Evolutionary conservation across 2,329 filamentous ascomycete genomes (phyloP).

Genomic region (Penicillium sp.): DNA sequence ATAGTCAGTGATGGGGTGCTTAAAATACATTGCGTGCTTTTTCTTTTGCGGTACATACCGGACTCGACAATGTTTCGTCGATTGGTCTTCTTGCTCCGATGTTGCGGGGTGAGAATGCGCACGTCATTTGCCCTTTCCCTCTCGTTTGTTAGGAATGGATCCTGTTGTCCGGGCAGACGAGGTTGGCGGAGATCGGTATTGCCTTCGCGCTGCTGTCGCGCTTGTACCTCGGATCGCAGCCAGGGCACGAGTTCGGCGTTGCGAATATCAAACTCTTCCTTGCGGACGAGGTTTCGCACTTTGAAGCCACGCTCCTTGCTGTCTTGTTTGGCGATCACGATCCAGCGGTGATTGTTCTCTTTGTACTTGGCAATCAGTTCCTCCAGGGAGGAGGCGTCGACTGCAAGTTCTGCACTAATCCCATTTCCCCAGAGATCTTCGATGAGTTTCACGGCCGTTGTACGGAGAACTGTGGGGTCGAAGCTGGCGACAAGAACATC

Average conservation of each 20-base stretch:
- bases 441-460: conserved; percentile 75
- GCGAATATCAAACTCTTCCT: conserved; percentile 80
- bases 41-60: conserved; percentile 54
- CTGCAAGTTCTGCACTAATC: conserved; percentile 85
- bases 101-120: conserved; percentile 79
- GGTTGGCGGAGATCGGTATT: conserved; percentile 48
- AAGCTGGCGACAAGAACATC: conserved; percentile 91
- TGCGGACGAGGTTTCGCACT: conserved; percentile 75
- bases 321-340: conserved; percentile 80
- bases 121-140: conserved; percentile 68
- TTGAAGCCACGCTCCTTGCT: conserved; percentile 66
- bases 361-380: conserved; percentile 69
- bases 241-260: conserved; percentile 74
- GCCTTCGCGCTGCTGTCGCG: conserved; percentile 68
- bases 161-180: conserved; percentile 47
- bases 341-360: conserved; percentile 82
- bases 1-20: background rate
- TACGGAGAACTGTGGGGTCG: conserved; percentile 74
- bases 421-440: conserved; percentile 79
- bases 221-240: conserved; percentile 79
- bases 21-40: background rate
- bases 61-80: conserved; percentile 84
- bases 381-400: conserved; percentile 77
- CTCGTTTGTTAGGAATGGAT: conserved; percentile 42
- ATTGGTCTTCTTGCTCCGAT: conserved; percentile 89